Base-by-base conservation (phyloP, 768 basidiomycete genomes). In the Mycena albidolilacea region DNA sequence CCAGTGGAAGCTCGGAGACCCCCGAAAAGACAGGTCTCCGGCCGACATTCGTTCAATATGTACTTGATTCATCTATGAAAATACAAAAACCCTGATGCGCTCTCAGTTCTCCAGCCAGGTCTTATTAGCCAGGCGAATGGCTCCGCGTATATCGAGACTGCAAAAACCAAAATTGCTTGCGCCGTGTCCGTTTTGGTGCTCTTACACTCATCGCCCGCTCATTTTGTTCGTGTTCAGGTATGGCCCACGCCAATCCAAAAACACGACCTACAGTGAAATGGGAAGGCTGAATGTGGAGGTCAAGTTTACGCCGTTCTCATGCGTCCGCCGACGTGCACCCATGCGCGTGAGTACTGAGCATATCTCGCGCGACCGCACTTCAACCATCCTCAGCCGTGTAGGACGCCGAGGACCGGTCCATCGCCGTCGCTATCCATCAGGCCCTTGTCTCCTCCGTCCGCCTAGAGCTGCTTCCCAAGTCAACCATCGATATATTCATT, bases 241-340 rank as follows among this genome's bases (percentile, higher is more conserved):
- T 81, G 93, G 95, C 5, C 95, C 95, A 21, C 91, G 95, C 68
- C 95, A 96, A 78, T 91, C 93, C 38, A 95, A 93, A 86, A 93
- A 89, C 65, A 86, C 87, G 15, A 82, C 90, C 4, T 99, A 97
- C 79, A 96, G 88, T 73, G 97, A 98, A 77, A 92, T 90, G 70
- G 98, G 97, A 1, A 90, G 89, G 65, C 83, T 99, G 64, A 98
- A 96, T 71, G 94, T 99, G 8, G 97, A 99, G 83, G 95, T 99
- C 64, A 98, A 98, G 82, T 98, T 97, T 78, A 90, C 97, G 2
- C 98, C 98, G 0, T 99, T 97, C 81, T 96, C 98, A 9, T 96
- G 93, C 77, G 82, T 85, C 38, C 88, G 86, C 17, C 86, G 97
- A 76, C 87, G 93, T 79, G 92, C 94, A 8, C 97, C 97, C 0